phyloP scores from a whole-genome alignment of 805 yeast genomes.

The Saccharomycopsis capsularis region DNA sequence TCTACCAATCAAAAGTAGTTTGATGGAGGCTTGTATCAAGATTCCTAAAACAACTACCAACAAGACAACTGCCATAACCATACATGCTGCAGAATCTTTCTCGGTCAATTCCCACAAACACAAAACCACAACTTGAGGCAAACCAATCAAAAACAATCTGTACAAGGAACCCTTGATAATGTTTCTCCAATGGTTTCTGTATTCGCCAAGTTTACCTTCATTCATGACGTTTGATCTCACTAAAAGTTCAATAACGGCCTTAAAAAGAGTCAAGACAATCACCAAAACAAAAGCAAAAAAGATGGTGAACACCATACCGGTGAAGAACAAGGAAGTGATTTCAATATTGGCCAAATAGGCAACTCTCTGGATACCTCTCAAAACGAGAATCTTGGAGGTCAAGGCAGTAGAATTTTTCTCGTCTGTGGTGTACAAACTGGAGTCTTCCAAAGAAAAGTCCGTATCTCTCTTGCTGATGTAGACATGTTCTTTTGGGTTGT shows the following conservation, averaged over 20 bases:
- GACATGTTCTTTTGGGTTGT: constrained; percentile 1
- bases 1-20: constrained; percentile 70
- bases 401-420: constrained; percentile 54
- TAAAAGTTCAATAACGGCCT: constrained; percentile 58
- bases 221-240: constrained; percentile 52
- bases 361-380: constrained; percentile 91
- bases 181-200: constrained; percentile 76
- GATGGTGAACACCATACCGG: constrained; percentile 77
- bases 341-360: constrained; percentile 81
- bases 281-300: constrained; percentile 63
- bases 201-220: constrained; percentile 58
- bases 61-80: constrained; percentile 72
- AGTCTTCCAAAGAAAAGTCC: constrained; percentile 42
- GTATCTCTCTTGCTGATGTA: constrained; percentile 24
- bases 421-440: constrained; percentile 55
- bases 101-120: constrained; percentile 86
- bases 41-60: constrained; percentile 52
- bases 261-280: constrained; percentile 53
- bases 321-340: constrained; percentile 76
- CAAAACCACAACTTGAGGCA: constrained; percentile 77
- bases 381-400: constrained; percentile 63
- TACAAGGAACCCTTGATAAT: constrained; percentile 84
- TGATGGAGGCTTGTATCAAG: constrained; percentile 62
- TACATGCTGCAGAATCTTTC: constrained; percentile 75
- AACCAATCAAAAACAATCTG: constrained; percentile 74